phyloP scores from a whole-genome alignment of 257 asterid genomes.

The Nicotiana attenuata region DNA sequence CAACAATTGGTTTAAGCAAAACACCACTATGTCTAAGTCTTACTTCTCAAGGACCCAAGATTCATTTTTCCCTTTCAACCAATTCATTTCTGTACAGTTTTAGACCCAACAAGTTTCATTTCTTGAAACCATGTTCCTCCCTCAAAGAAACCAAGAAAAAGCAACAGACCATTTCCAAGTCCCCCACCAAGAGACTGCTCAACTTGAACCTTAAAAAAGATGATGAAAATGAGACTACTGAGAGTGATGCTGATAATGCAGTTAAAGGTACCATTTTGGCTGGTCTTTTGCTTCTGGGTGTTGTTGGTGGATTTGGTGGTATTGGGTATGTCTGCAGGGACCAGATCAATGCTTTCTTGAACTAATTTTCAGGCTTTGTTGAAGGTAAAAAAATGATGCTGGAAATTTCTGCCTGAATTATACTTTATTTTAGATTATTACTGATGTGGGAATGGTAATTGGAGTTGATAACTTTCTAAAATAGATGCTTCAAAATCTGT shows the following conservation, averaged over 20 bases:
- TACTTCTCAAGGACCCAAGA: slow-evolving; percentile 28
- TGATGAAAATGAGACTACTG: slow-evolving; percentile 21
- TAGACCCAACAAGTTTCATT: slow-evolving; percentile 57
- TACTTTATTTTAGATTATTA: no score
- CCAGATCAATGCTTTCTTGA: slow-evolving; percentile 78
- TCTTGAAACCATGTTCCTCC: slow-evolving; percentile 76
- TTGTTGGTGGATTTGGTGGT: slow-evolving; percentile 81
- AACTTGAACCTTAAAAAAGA: slow-evolving; percentile 52
- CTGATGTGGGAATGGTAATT: neutral
- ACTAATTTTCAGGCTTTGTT: slow-evolving; percentile 64
- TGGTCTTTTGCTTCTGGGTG: slow-evolving; percentile 34
- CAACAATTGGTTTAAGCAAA: slow-evolving; percentile 52
- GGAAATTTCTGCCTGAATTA: no score
- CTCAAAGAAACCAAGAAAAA: slow-evolving; percentile 71
- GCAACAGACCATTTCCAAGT: slow-evolving; percentile 41
- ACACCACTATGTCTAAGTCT: slow-evolving; percentile 45
- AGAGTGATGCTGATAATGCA: slow-evolving; percentile 40
- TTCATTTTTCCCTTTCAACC: slow-evolving; percentile 18
- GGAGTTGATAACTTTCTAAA: neutral
- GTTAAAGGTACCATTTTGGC: slow-evolving; percentile 70
- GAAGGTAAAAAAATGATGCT: slow-evolving; percentile 46
- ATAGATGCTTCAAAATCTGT: neutral
- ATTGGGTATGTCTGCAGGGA: slow-evolving; percentile 77
- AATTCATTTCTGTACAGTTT: slow-evolving; percentile 30
- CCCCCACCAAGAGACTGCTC: slow-evolving; percentile 44